Conservation (phyloP, 495 filamentous ascomycete genomes). For the Penicillium goetzii region DNA sequence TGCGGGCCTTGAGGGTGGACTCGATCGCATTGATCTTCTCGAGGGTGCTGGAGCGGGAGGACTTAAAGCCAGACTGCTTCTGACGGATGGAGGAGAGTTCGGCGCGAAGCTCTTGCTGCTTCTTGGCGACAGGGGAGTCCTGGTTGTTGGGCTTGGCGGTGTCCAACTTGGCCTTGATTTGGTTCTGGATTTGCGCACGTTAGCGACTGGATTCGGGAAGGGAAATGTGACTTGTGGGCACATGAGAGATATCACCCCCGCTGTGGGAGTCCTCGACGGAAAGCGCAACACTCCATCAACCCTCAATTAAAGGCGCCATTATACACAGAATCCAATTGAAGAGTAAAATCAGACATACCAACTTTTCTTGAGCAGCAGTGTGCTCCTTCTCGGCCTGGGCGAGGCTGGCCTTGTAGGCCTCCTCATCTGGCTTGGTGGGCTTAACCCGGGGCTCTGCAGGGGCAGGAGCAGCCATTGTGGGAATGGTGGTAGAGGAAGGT, state of each 20-base stretch:
- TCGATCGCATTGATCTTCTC: constrained; percentile 89
- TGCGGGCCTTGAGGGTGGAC: constrained; percentile 75
- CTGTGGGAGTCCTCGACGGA: not conserved
- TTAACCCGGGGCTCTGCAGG: constrained; percentile 50
- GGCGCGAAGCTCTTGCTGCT: constrained; percentile 77
- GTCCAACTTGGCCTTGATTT: constrained; percentile 83
- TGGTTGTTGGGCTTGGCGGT: constrained; percentile 73
- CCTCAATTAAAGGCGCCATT: not conserved
- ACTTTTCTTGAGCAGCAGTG: constrained; percentile 67
- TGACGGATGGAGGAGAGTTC: constrained; percentile 72
- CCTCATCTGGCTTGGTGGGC: constrained; percentile 60
- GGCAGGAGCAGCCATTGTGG: constrained; percentile 46
- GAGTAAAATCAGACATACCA: constrained; percentile 61
- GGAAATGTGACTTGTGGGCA: constrained; percentile 12
- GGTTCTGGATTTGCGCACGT: constrained; percentile 59
- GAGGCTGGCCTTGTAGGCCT: constrained; percentile 63
- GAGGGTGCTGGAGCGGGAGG: constrained; percentile 68
- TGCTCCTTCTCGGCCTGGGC: constrained; percentile 83
- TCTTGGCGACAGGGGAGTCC: constrained; percentile 72
- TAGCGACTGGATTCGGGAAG: constrained; percentile 8
- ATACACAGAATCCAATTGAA: not conserved
- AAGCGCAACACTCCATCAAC: not conserved
- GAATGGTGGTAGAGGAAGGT: constrained; percentile 11
- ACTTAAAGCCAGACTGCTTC: constrained; percentile 84
- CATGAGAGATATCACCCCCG: not conserved